These are phyloP conservation scores for Blattamonas nauphoetae DNA, from an alignment of 78 protist genomes.

Conservation along the genomic window DNA sequence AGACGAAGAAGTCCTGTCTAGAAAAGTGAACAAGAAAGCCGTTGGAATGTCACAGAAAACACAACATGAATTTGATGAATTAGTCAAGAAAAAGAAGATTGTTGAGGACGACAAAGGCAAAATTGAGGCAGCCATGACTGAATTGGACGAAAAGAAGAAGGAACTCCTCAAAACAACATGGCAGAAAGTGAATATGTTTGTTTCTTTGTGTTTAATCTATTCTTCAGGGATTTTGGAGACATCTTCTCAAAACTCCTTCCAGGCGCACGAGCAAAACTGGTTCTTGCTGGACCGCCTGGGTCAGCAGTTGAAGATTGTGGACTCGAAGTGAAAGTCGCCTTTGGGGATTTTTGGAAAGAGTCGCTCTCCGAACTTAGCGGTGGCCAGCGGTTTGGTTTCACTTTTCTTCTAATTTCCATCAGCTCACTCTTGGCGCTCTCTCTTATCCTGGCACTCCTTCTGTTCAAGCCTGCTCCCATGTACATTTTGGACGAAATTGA, in stretches of 20 bases:
- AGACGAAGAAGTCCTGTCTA: constrained; percentile 5
- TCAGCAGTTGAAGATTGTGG: not conserved
- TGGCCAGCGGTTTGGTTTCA: constrained; percentile 68
- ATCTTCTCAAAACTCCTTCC: constrained; percentile 88
- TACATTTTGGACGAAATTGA: constrained; percentile 99
- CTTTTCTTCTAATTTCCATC: not conserved
- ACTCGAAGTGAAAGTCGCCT: constrained; percentile 61
- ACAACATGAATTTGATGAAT: constrained; percentile 76
- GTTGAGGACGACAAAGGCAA: constrained; percentile 76
- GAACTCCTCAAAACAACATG: constrained; percentile 70
- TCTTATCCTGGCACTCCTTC: constrained; percentile 84
- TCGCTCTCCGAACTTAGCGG: constrained; percentile 88
- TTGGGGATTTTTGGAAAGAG: constrained; percentile 92
- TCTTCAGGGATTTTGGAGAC: constrained; percentile 56
- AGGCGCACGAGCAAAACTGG: constrained; percentile 68
- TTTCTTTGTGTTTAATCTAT: not conserved
- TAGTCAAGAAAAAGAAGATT: constrained; percentile 58
- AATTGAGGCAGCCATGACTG: constrained; percentile 60
- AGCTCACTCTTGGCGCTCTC: constrained; percentile 94
- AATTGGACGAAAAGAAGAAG: constrained; percentile 79
- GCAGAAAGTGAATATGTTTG: constrained; percentile 48
- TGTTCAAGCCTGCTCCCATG: constrained; percentile 94
- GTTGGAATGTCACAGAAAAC: constrained; percentile 39
- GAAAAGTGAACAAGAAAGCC: constrained; percentile 75
- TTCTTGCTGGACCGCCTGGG: constrained; percentile 36